A percentile compares a stretch with the other conserved stretches of the same genome.
Evolutionary conservation across 169 alveolate genomes (phyloP).

Genomic region (Cardiosporidium cionae): DNA sequence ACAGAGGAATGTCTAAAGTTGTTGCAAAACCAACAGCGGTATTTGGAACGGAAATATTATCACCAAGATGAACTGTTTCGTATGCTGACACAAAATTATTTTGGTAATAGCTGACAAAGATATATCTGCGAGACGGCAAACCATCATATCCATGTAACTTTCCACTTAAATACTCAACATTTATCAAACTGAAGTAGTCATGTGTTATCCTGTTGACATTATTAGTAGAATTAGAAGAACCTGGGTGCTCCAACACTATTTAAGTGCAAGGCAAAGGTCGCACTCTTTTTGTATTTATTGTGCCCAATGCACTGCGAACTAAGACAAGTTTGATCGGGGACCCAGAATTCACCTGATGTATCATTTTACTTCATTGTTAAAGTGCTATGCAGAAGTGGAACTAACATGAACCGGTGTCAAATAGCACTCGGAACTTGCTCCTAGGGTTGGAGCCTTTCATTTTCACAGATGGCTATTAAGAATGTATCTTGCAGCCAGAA

Average conservation of each 20-base stretch:
- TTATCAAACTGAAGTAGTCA: constrained; percentile 10
- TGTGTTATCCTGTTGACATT: too few species aligned
- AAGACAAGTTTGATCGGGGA: constrained; percentile 34
- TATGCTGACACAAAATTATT: neutral
- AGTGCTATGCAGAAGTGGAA: neutral
- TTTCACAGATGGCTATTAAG: neutral
- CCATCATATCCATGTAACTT: constrained; percentile 31
- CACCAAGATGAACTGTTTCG: constrained; percentile 26
- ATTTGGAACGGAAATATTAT: constrained; percentile 30
- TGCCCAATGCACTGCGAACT: constrained; percentile 23
- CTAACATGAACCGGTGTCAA: constrained; percentile 38
- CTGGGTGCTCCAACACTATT: constrained; percentile 9
- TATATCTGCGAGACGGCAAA: neutral
- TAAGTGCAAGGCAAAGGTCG: constrained; percentile 11
- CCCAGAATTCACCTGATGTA: constrained; percentile 45
- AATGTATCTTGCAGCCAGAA: neutral
- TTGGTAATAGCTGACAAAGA: neutral
- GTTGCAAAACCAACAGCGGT: constrained; percentile 35
- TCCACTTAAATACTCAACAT: constrained; percentile 38
- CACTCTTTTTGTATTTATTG: constrained; percentile 18
- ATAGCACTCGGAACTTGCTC: constrained; percentile 23
- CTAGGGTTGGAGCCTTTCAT: constrained; percentile 6
- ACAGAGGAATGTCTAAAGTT: constrained; percentile 30
- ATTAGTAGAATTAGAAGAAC: too few species aligned
- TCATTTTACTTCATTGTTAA: too few species aligned